Evolutionary conservation across 768 basidiomycete species (phyloP).

Genomic region (Terana coerulea): DNA sequence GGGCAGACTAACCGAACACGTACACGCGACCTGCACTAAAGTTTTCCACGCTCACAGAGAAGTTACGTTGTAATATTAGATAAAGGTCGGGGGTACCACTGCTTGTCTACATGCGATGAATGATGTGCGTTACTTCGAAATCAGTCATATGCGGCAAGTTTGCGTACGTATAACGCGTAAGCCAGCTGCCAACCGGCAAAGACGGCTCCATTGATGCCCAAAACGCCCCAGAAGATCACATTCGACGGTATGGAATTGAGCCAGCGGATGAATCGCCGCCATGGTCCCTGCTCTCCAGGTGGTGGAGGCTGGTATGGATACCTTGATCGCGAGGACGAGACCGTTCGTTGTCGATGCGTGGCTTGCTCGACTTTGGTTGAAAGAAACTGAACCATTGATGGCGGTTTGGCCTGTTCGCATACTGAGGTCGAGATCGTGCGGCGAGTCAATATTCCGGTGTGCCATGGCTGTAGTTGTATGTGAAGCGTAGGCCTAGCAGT

Average conservation of each 20-base stretch:
- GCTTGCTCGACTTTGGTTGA: constrained; percentile 15
- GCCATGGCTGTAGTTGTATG: too few relatives aligned
- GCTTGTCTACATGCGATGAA: constrained; percentile 10
- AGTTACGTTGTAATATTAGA: constrained; percentile 58
- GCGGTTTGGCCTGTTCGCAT: neutral
- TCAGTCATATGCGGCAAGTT: neutral
- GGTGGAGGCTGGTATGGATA: neutral
- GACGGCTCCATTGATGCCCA: constrained; percentile 59
- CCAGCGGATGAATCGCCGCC: constrained; percentile 22
- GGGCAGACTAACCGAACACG: constrained; percentile 21
- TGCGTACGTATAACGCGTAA: constrained; percentile 19
- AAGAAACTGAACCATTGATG: constrained; percentile 14
- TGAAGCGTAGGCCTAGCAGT: too few relatives aligned
- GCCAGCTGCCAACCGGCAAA: constrained; percentile 54
- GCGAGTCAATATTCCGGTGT: too few relatives aligned
- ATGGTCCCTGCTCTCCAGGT: constrained; percentile 9
- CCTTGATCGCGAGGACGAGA: neutral
- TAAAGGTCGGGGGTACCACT: constrained; percentile 34
- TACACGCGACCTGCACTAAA: constrained; percentile 62
- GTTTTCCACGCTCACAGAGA: constrained; percentile 59
- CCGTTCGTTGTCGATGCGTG: constrained; percentile 16
- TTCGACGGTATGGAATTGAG: constrained; percentile 53
- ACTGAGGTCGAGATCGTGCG: too few relatives aligned
- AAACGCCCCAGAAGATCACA: constrained; percentile 57
- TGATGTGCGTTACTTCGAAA: neutral